These are phyloP conservation scores for Coleophoma cylindrospora DNA, from an alignment of 2,329 filamentous ascomycete genomes.

Conservation along the genomic window DNA sequence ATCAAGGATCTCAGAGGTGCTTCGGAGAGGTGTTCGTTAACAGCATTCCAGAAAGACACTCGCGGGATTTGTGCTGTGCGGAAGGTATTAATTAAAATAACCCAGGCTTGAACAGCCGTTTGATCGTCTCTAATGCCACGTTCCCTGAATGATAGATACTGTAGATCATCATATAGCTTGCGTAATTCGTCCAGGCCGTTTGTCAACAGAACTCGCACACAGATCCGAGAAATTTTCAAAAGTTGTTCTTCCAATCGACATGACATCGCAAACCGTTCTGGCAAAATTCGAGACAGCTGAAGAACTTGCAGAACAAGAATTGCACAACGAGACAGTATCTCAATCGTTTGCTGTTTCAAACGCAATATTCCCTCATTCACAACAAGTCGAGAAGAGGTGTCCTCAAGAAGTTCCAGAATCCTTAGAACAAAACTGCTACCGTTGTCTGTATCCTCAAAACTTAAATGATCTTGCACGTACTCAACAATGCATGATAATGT, in stretches of 20 bases:
- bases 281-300: slow-evolving; percentile 31
- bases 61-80: slow-evolving; percentile 44
- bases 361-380: neutral
- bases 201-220: slow-evolving; percentile 34
- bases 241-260: slow-evolving; percentile 45
- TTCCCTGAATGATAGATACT: slow-evolving; percentile 39
- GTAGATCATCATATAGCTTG: slow-evolving; percentile 42
- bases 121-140: slow-evolving; percentile 45
- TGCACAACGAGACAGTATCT: slow-evolving; percentile 15
- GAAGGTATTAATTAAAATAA: slow-evolving; percentile 49
- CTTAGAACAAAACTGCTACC: slow-evolving; percentile 18
- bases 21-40: slow-evolving; percentile 37
- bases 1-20: slow-evolving; percentile 27
- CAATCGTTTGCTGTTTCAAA: slow-evolving; percentile 4
- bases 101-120: slow-evolving; percentile 49
- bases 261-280: slow-evolving; percentile 3
- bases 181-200: slow-evolving; percentile 38
- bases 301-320: slow-evolving; percentile 34
- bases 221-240: slow-evolving; percentile 33
- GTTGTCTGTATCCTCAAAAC: slow-evolving; percentile 9
- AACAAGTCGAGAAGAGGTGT: slow-evolving; percentile 15
- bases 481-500: slow-evolving; percentile 17
- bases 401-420: slow-evolving; percentile 21
- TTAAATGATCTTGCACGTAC: slow-evolving; percentile 22
- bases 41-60: slow-evolving; percentile 56